Evolutionary conservation across 345 rosid species (phyloP).

Genomic region (Acer saccharum): DNA sequence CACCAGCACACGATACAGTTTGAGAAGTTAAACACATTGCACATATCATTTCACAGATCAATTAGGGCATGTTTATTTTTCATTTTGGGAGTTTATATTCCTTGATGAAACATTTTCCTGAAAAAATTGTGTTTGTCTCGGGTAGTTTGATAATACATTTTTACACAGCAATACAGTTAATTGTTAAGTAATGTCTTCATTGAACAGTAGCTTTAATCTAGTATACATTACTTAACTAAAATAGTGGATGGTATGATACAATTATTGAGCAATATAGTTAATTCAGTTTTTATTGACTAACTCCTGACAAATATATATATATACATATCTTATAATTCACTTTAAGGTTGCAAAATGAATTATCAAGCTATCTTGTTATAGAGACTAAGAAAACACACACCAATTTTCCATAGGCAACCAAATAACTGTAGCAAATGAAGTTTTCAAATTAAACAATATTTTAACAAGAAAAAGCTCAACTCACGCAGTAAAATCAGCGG

Average conservation of each 20-base stretch:
- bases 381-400: background rate
- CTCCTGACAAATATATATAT: background rate
- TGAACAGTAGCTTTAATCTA: background rate
- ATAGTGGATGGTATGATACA: background rate
- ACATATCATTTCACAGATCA: too few species aligned
- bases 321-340: too few species aligned
- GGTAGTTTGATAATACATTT: background rate
- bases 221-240: background rate
- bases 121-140: background rate
- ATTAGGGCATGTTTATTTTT: background rate
- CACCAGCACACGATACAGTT: background rate
- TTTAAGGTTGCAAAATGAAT: background rate
- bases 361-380: background rate
- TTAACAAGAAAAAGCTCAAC: slow-evolving; percentile 23
- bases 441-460: background rate
- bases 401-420: background rate
- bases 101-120: background rate
- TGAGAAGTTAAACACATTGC: background rate
- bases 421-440: background rate
- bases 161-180: background rate
- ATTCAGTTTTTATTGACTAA: background rate
- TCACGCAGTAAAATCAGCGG: slow-evolving; percentile 98
- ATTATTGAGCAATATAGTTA: background rate
- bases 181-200: too few species aligned
- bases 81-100: background rate